Base-by-base conservation (phyloP, 73 alveolate species). In the Halteria grandinella region DNA sequence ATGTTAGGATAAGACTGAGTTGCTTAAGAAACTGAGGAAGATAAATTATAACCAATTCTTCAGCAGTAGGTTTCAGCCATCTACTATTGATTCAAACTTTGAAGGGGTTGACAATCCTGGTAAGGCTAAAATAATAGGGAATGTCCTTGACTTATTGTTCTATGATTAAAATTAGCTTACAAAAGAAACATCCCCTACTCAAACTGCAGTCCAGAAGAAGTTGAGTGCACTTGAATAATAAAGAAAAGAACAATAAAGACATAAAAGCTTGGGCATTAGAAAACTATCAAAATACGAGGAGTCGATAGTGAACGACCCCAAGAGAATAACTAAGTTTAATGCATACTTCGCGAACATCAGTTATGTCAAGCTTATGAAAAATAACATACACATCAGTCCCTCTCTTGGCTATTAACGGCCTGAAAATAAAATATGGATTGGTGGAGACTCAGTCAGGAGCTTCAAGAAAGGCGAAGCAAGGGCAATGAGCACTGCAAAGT, bases 391-490 rank as follows among this genome's bases (percentile, higher is more conserved):
- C 31, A 21, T 66, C 1, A 66, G 80, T 66, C 80, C 80, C 10
- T 66, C 80, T 6, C 32, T 66, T 12, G 49, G 29, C 14, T 66
- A 66, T 41, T 45, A 66, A 45, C 39, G 80, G 28, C 63, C 69
- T 6, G 66, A 66, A 4, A 66, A 41, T 66, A 66, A 41, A 45
- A 36, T 66, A 17, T 66, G 32, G 27, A 47, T 66, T 6, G 80
- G 80, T 7, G 80, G 80, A 21, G 32, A 41, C 18, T 45, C 50
- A 18, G n/a, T 66, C 11, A 66, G 80, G 47, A 66, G 48, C 29
- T 36, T 66, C 18, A 66, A 66, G 45, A 66, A 66, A 43, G 66
- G 47, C 47, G 80, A 66, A 15, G 66, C 69, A 4, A 66, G 80
- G 29, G 66, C 63, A 1, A 66, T 45, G 37, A 66, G 80, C 45